Evolutionary conservation across 1,139 yeast species (phyloP).

Genomic region (Saccharomyces hybrid): DNA sequence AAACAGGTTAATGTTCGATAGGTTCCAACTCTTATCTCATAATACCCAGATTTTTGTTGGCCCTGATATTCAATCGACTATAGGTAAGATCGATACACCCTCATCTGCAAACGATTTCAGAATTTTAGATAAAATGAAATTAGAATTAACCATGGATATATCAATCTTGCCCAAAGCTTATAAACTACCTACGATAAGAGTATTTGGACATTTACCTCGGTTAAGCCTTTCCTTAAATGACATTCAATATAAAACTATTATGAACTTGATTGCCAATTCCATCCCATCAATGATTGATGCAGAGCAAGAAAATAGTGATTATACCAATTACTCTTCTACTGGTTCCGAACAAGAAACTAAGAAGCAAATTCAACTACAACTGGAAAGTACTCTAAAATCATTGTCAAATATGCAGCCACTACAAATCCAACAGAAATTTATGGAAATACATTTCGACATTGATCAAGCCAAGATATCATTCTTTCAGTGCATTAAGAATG

Average conservation of each 20-base stretch:
- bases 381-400: constrained; percentile 14
- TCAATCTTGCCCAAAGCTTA: constrained; percentile 80
- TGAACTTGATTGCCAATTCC: constrained; percentile 65
- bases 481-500: constrained; percentile 57
- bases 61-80: constrained; percentile 67
- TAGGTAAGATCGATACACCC: constrained; percentile 55
- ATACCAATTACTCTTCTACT: constrained; percentile 8
- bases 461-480: constrained; percentile 56
- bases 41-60: constrained; percentile 91
- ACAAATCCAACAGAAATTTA: constrained; percentile 46
- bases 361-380: constrained; percentile 15
- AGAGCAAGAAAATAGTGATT: constrained; percentile 21
- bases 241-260: constrained; percentile 78
- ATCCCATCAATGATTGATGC: constrained; percentile 51
- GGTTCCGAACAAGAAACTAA: constrained; percentile 25
- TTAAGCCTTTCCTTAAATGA: constrained; percentile 72
- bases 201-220: constrained; percentile 76
- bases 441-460: constrained; percentile 68
- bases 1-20: constrained; percentile 81
- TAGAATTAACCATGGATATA: constrained; percentile 66
- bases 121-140: constrained; percentile 68
- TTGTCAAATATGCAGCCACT: constrained; percentile 18
- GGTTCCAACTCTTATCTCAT: constrained; percentile 65
- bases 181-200: constrained; percentile 61
- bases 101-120: constrained; percentile 35